Conservation (phyloP, 2,329 filamentous ascomycete genomes). For the Cyclaneusma minus region DNA sequence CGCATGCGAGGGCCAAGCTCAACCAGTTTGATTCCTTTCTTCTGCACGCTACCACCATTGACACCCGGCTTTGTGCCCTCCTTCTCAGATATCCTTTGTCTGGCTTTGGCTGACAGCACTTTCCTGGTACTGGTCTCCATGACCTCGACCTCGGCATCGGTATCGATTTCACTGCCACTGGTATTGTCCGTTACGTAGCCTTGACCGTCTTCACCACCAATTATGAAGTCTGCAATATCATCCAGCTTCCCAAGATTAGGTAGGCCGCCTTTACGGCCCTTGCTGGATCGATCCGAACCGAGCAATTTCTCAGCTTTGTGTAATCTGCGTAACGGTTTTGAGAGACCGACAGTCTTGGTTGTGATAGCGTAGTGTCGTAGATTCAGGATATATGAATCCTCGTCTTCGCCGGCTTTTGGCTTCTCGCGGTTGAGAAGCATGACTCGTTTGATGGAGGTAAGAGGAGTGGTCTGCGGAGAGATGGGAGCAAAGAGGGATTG, state of each 20-base stretch:
- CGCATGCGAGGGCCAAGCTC: slow-evolving; percentile 86
- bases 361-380: slow-evolving; percentile 92
- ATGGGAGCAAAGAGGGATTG: slow-evolving; percentile 94
- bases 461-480: slow-evolving; percentile 75
- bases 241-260: slow-evolving; percentile 84
- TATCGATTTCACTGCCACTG: slow-evolving; percentile 84
- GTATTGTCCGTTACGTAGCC: slow-evolving; percentile 78
- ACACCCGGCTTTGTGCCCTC: slow-evolving; percentile 19
- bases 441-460: slow-evolving; percentile 84
- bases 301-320: slow-evolving; percentile 74
- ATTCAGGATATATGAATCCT: slow-evolving; percentile 66
- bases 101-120: slow-evolving; percentile 35
- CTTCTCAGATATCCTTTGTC: slow-evolving; percentile 28
- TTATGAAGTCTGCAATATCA: slow-evolving; percentile 89
- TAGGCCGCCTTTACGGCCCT: slow-evolving; percentile 52
- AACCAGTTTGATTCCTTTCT: slow-evolving; percentile 77
- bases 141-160: slow-evolving; percentile 90
- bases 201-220: slow-evolving; percentile 59
- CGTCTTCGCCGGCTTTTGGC: slow-evolving; percentile 31
- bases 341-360: slow-evolving; percentile 71
- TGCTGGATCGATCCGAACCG: slow-evolving; percentile 28
- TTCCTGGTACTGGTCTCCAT: slow-evolving; percentile 46
- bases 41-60: slow-evolving; percentile 48
- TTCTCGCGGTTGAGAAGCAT: slow-evolving; percentile 76
- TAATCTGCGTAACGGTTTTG: slow-evolving; percentile 67